A percentile compares a stretch with the other conserved stretches of the same genome.
These are phyloP conservation scores for Kuraishia floccosa DNA, from an alignment of 805 yeast genomes.

Conservation along the genomic window DNA sequence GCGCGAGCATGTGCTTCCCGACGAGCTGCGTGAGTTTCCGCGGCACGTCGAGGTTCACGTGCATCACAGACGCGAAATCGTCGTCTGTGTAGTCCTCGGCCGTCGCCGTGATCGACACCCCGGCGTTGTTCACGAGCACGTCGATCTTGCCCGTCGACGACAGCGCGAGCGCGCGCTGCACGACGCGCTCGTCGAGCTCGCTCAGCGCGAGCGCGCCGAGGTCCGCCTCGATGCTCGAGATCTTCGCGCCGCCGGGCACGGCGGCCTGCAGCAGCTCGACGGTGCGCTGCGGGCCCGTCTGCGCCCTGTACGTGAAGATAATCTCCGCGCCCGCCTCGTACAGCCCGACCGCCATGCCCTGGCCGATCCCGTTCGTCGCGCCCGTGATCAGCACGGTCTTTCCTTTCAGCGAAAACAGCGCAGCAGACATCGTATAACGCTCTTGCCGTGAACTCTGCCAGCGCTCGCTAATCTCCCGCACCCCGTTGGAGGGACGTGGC, in stretches of 20 bases:
- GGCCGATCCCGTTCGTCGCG: conserved; percentile 48
- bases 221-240: conserved; percentile 14
- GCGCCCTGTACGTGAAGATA: conserved; percentile 26
- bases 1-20: conserved; percentile 23
- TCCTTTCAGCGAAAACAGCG: conserved; percentile 26
- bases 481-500: too few species aligned
- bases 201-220: conserved; percentile 14
- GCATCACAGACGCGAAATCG: conserved; percentile 24
- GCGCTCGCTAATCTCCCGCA: too few species aligned
- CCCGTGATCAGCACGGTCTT: conserved; percentile 38
- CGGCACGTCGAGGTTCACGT: conserved; percentile 28
- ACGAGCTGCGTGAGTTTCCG: conserved; percentile 22
- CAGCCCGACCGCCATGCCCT: conserved; percentile 36
- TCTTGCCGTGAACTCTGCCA: not conserved
- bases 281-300: conserved; percentile 16
- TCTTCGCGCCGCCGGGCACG: conserved; percentile 15
- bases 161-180: conserved; percentile 15
- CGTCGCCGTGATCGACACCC: conserved; percentile 19
- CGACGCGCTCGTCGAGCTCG: conserved; percentile 17
- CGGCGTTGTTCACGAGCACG: conserved; percentile 22
- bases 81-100: conserved; percentile 24
- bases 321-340: conserved; percentile 38
- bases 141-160: conserved; percentile 18
- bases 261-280: conserved; percentile 12
- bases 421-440: conserved; percentile 4